These are phyloP conservation scores for Metroxylon sagu DNA, from an alignment of 176 grass and related monocot species.

Conservation along the genomic window DNA sequence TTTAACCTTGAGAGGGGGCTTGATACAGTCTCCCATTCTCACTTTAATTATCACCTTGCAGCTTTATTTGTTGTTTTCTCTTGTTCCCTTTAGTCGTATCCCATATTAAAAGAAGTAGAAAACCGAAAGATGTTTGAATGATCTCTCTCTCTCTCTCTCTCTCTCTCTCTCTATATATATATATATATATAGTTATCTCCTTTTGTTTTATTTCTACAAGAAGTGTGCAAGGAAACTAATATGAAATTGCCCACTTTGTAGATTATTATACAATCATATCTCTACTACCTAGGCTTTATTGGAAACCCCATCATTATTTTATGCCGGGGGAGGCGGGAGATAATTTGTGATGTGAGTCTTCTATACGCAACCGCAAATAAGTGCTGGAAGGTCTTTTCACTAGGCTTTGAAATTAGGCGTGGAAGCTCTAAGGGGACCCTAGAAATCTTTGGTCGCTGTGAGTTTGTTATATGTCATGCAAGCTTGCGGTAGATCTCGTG, in stretches of 20 bases:
- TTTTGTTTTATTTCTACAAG: slow-evolving; percentile 40
- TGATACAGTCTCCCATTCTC: slow-evolving; percentile 21
- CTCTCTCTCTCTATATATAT: no score
- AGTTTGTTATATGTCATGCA: no score
- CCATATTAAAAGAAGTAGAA: slow-evolving; percentile 31
- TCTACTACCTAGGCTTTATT: slow-evolving; percentile 39
- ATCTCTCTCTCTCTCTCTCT: slow-evolving; percentile 1
- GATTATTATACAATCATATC: slow-evolving; percentile 22
- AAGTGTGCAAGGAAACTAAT: slow-evolving; percentile 22
- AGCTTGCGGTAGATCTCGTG: no score
- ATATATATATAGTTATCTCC: no score
- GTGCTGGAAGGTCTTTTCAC: no score
- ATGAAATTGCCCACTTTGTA: slow-evolving; percentile 6
- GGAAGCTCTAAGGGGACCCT: no score
- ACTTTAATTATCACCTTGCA: slow-evolving; percentile 39
- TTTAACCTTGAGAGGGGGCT: neutral
- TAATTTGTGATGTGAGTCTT: slow-evolving; percentile 31
- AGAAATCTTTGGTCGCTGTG: no score
- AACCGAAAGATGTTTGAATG: slow-evolving; percentile 17
- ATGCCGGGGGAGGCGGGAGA: slow-evolving; percentile 21
- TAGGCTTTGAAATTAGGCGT: no score
- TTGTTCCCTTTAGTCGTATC: slow-evolving; percentile 30
- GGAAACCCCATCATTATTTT: slow-evolving; percentile 28
- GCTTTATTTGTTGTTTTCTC: slow-evolving; percentile 35
- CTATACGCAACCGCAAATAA: slow-evolving; percentile 6